phyloP scores from a whole-genome alignment of 2,329 filamentous ascomycete species.

The Cercospora sp. region DNA sequence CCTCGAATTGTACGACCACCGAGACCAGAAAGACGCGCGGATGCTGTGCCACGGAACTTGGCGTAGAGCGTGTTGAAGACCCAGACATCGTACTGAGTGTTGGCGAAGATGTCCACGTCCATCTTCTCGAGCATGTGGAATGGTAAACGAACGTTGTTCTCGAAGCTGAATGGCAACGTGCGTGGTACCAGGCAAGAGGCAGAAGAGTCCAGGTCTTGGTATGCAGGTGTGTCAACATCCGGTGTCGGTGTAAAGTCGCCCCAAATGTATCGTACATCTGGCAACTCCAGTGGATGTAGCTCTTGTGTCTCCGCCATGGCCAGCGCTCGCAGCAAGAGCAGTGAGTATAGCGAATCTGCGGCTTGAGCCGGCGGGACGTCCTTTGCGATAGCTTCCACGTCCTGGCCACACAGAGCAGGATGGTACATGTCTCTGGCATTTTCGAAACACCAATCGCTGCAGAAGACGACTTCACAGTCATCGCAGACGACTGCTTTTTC shows the following conservation, averaged over 20 bases:
- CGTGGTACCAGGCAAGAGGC: conserved; percentile 41
- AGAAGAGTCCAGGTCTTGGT: conserved; percentile 20
- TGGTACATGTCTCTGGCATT: conserved; percentile 60
- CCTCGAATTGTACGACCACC: conserved; percentile 64
- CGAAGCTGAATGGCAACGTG: conserved; percentile 77
- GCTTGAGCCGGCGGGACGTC: conserved; percentile 60
- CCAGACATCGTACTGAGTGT: conserved; percentile 67
- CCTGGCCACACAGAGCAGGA: conserved; percentile 57
- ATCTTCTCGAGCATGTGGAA: conserved; percentile 81
- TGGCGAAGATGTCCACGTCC: conserved; percentile 73
- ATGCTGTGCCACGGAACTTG: conserved; percentile 91
- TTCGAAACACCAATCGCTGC: conserved; percentile 57
- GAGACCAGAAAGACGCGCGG: conserved; percentile 68
- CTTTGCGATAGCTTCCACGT: conserved; percentile 59
- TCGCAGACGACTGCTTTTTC: conserved; percentile 48
- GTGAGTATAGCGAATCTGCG: conserved; percentile 61
- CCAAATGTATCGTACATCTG: conserved; percentile 65
- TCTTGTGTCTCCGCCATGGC: conserved; percentile 63
- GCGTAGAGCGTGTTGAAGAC: conserved; percentile 88
- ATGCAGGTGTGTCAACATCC: conserved; percentile 19
- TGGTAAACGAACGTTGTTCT: conserved; percentile 71
- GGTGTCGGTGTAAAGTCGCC: conserved; percentile 54
- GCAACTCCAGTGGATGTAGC: conserved; percentile 59
- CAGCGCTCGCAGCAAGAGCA: conserved; percentile 59
- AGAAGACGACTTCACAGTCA: conserved; percentile 63